phyloP scores from a whole-genome alignment of 2,329 filamentous ascomycete genomes.

The Pseudopithomyces maydicus region DNA sequence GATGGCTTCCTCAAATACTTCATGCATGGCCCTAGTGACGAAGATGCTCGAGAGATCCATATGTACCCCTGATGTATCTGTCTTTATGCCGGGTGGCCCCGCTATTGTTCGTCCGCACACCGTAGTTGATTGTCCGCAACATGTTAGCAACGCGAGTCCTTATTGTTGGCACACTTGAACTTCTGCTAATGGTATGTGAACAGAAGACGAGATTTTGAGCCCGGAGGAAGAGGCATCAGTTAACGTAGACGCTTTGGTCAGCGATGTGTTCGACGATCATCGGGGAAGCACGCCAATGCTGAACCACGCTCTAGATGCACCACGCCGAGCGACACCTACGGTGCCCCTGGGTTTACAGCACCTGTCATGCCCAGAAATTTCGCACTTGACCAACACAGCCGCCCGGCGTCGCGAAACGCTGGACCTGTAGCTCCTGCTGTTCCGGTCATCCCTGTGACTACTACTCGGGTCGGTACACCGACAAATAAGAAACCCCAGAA shows the following conservation, averaged over 20 bases:
- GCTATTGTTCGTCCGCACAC: constrained; percentile 21
- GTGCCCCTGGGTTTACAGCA: constrained; percentile 52
- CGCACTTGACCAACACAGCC: constrained; percentile 25
- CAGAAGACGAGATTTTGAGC: constrained; percentile 66
- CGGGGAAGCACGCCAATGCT: constrained; percentile 37
- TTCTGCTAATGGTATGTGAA: constrained; percentile 50
- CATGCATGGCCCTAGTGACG: constrained; percentile 43
- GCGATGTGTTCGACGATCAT: constrained; percentile 53
- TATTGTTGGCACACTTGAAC: constrained; percentile 2
- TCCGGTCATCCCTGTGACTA: constrained; percentile 48
- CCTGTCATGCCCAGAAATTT: constrained; percentile 31
- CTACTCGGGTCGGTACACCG: constrained; percentile 37
- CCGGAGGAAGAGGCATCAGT: constrained; percentile 65
- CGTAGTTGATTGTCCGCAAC: constrained; percentile 18
- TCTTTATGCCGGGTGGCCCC: constrained; percentile 22
- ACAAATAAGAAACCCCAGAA: constrained; percentile 30
- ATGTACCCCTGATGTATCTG: constrained; percentile 36
- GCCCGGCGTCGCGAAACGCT: constrained; percentile 41
- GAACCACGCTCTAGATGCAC: constrained; percentile 38
- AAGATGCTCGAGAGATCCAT: constrained; percentile 44
- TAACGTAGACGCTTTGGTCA: constrained; percentile 72
- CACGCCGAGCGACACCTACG: constrained; percentile 50
- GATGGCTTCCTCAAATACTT: constrained; percentile 42
- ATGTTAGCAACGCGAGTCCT: background rate
- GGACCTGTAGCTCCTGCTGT: constrained; percentile 41